These are phyloP conservation scores for Hyaloscypha variabilis DNA, from an alignment of 495 filamentous ascomycete genomes.

Conservation along the genomic window DNA sequence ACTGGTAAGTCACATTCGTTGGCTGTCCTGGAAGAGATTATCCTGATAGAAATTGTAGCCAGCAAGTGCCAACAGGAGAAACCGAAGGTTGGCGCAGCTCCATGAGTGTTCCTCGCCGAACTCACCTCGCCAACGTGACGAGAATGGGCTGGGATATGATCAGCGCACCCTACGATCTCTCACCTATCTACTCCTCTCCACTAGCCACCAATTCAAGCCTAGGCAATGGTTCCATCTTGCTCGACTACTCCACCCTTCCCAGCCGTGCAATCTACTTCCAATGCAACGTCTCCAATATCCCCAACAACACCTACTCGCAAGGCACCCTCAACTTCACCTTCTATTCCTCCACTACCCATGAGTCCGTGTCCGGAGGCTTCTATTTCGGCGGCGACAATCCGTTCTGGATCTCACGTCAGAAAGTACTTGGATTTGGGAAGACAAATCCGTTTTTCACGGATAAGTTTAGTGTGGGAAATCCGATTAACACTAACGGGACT, in stretches of 20 bases:
- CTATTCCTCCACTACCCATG: slow-evolving; percentile 42
- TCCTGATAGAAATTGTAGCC: neutral
- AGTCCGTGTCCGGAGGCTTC: slow-evolving; percentile 49
- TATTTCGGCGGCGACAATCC: slow-evolving; percentile 46
- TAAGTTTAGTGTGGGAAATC: slow-evolving; percentile 43
- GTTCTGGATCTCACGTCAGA: slow-evolving; percentile 49
- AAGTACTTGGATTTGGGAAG: slow-evolving; percentile 40
- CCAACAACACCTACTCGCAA: slow-evolving; percentile 36
- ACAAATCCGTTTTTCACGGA: slow-evolving; percentile 52
- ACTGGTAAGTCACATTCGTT: slow-evolving; percentile 30
- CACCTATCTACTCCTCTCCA: slow-evolving; percentile 35
- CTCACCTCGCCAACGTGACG: slow-evolving; percentile 46
- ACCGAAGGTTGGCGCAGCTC: slow-evolving; percentile 52
- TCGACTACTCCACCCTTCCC: slow-evolving; percentile 43
- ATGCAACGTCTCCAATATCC: slow-evolving; percentile 45
- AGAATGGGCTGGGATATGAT: slow-evolving; percentile 46
- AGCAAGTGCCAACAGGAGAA: slow-evolving; percentile 50
- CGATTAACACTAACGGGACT: slow-evolving; percentile 35
- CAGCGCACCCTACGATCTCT: slow-evolving; percentile 40
- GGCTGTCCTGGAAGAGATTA: neutral
- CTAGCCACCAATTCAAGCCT: slow-evolving; percentile 36
- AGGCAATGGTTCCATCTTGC: slow-evolving; percentile 38
- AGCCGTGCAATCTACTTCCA: slow-evolving; percentile 51
- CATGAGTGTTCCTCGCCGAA: slow-evolving; percentile 51
- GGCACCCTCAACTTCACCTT: slow-evolving; percentile 52